Percentiles rank a stretch among this genome's conserved stretches.
These are phyloP conservation scores for Apiosordaria backusii DNA, from an alignment of 495 filamentous ascomycete species.

Conservation along the genomic window DNA sequence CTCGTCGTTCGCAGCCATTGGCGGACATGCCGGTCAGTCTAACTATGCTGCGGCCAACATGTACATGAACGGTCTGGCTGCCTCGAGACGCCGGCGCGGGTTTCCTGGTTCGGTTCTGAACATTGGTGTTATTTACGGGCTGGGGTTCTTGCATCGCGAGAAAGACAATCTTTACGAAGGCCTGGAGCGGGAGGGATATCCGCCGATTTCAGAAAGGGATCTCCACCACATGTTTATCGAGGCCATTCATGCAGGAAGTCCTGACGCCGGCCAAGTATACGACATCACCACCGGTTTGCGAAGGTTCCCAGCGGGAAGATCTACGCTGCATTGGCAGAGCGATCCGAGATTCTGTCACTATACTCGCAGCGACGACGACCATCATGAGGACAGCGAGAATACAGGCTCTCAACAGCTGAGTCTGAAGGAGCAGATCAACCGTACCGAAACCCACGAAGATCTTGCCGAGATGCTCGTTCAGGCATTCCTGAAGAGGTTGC, in stretches of 20 bases:
- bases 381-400: background rate
- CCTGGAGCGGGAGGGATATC: constrained; percentile 45
- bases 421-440: constrained; percentile 27
- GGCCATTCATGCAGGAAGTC: constrained; percentile 44
- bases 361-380: constrained; percentile 19
- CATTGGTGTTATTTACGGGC: constrained; percentile 55
- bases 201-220: constrained; percentile 56
- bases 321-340: constrained; percentile 36
- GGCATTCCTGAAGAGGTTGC: constrained; percentile 29
- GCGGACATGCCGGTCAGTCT: constrained; percentile 47
- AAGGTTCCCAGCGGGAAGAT: constrained; percentile 27
- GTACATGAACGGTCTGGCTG: constrained; percentile 50
- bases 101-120: constrained; percentile 47
- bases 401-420: constrained; percentile 8
- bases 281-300: constrained; percentile 43
- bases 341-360: constrained; percentile 43
- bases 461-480: constrained; percentile 24
- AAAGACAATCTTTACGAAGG: constrained; percentile 40
- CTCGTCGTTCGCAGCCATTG: constrained; percentile 45
- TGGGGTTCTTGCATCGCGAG: constrained; percentile 53
- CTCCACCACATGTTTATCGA: constrained; percentile 60
- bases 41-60: constrained; percentile 58
- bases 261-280: constrained; percentile 19
- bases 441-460: constrained; percentile 10
- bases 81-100: constrained; percentile 31